Conservation (phyloP, 495 filamentous ascomycete genomes). For the Xanthoparmelia taractica region DNA sequence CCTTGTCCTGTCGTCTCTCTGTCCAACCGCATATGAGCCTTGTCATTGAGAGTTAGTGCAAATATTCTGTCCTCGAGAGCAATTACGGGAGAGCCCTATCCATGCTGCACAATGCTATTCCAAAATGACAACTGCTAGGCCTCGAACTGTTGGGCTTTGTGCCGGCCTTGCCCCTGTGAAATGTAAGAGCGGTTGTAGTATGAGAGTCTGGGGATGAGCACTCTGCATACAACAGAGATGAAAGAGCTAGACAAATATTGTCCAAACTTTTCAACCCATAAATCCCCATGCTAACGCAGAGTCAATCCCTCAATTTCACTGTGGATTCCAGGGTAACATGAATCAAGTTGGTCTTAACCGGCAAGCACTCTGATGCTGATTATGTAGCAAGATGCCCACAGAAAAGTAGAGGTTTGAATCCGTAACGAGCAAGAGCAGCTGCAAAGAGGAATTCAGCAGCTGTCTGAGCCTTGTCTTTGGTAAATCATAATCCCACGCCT, state of each 20-base stretch:
- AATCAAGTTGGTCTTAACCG: not conserved
- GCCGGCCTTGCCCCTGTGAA: not conserved
- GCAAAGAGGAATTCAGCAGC: not conserved
- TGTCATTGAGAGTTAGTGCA: too few species aligned
- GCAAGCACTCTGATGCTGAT: not conserved
- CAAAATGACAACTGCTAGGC: not conserved
- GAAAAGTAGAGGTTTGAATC: not conserved
- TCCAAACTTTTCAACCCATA: not conserved
- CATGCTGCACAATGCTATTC: too few species aligned
- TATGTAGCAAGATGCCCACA: not conserved
- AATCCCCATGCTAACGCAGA: not conserved
- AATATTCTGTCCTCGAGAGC: too few species aligned
- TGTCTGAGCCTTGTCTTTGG: not conserved
- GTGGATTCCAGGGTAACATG: not conserved
- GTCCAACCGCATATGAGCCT: too few species aligned
- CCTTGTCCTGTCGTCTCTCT: too few species aligned
- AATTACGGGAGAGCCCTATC: too few species aligned
- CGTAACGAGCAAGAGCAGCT: not conserved
- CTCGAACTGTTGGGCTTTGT: not conserved
- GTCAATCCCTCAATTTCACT: not conserved
- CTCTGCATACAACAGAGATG: not conserved
- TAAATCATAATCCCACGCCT: too few species aligned
- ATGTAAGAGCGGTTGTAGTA: not conserved
- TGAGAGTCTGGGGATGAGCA: not conserved
- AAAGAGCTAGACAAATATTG: not conserved